phyloP scores from a whole-genome alignment of 2,329 filamentous ascomycete species.

The Helicocarpus griseus region DNA sequence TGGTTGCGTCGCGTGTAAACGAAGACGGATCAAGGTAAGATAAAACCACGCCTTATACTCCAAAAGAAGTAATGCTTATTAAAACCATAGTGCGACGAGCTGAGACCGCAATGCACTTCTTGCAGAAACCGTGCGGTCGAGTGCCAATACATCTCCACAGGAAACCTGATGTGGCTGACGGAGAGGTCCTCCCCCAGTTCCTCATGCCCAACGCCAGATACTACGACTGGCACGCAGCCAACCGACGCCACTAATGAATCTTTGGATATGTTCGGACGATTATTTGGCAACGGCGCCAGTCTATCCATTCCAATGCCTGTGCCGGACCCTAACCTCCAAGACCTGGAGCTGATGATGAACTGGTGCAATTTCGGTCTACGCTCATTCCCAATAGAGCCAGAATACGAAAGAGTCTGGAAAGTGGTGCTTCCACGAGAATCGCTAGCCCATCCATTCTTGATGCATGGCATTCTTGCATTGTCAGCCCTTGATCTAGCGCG shows the following conservation, averaged over 20 bases:
- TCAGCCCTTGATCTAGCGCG: slow-evolving; percentile 25
- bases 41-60: not conserved
- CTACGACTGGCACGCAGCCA: no score
- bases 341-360: slow-evolving; percentile 27
- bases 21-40: slow-evolving; percentile 17
- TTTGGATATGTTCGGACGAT: not conserved
- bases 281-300: not conserved
- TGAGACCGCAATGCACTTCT: not conserved
- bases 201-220: not conserved
- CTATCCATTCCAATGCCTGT: not conserved
- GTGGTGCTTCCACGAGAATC: slow-evolving; percentile 22
- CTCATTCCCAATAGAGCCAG: slow-evolving; percentile 18
- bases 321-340: slow-evolving; percentile 15
- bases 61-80: not conserved
- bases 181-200: not conserved
- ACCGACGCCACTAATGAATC: not conserved
- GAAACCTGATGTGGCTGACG: not conserved
- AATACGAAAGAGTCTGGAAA: slow-evolving; percentile 23
- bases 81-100: not conserved
- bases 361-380: slow-evolving; percentile 27
- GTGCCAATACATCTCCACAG: not conserved
- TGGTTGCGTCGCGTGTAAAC: slow-evolving; percentile 15
- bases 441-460: slow-evolving; percentile 21
- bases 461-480: slow-evolving; percentile 27
- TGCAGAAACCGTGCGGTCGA: not conserved